Conservation (phyloP, 805 yeast species). For the Hanseniaspora lachancei region DNA sequence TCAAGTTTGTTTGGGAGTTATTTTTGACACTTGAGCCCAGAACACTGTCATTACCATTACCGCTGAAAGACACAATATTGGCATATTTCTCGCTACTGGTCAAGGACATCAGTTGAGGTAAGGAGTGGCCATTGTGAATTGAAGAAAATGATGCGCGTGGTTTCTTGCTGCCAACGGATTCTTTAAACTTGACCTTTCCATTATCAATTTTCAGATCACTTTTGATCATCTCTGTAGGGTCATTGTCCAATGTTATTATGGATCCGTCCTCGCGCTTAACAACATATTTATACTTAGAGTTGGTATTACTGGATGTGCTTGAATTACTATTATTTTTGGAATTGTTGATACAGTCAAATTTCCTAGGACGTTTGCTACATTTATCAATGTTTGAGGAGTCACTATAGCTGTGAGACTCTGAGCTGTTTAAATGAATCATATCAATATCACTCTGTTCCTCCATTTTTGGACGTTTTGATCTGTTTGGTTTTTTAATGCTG, state of each 20-base stretch:
- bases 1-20: not conserved
- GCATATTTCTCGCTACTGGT: constrained; percentile 23
- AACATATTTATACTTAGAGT: constrained; percentile 15
- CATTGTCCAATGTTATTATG: constrained; percentile 12
- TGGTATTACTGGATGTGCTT: not conserved
- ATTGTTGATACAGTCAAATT: not conserved
- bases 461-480: not conserved
- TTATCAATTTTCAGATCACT: not conserved
- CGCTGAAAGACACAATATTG: constrained; percentile 15
- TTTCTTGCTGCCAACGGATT: not conserved
- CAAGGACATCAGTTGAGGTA: constrained; percentile 23
- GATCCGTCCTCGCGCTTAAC: constrained; percentile 17
- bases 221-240: not conserved
- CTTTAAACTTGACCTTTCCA: too few relatives aligned
- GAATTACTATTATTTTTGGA: not conserved
- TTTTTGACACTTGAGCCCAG: constrained; percentile 1
- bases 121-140: constrained; percentile 14
- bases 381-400: not conserved
- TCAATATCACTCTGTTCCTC: not conserved
- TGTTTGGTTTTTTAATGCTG: not conserved
- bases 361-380: not conserved
- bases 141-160: not conserved
- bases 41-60: constrained; percentile 10
- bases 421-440: not conserved
- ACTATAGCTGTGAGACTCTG: not conserved